Conservation (phyloP, 2,329 filamentous ascomycete species). For the Ceratocystis smalleyi region DNA sequence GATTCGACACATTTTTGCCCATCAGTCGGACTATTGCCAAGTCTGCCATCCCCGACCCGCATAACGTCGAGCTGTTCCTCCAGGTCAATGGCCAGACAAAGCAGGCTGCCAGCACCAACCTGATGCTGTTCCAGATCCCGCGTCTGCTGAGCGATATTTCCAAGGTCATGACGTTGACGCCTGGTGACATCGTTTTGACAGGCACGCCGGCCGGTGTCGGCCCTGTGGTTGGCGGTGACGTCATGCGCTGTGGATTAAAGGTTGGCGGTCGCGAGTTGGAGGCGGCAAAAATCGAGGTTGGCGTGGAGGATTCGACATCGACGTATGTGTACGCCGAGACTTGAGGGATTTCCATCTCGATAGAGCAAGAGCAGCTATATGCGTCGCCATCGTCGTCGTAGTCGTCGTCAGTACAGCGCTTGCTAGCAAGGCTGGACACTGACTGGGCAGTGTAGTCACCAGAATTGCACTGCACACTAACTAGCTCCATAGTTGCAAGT, state of each 20-base stretch:
- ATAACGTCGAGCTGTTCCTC: slow-evolving; percentile 74
- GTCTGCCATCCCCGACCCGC: slow-evolving; percentile 65
- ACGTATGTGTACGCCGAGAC: slow-evolving; percentile 65
- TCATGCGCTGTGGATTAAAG: slow-evolving; percentile 70
- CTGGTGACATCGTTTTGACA: slow-evolving; percentile 87
- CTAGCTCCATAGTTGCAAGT: background rate
- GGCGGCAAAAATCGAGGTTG: slow-evolving; percentile 70
- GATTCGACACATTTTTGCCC: slow-evolving; percentile 93
- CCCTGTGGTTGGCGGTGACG: slow-evolving; percentile 66
- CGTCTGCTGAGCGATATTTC: slow-evolving; percentile 81
- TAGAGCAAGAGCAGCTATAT: background rate
- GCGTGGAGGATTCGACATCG: slow-evolving; percentile 62
- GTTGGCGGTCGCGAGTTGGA: slow-evolving; percentile 69
- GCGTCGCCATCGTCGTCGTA: background rate
- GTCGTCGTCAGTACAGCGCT: background rate
- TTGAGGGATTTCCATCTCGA: slow-evolving; percentile 24
- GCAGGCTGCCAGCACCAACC: slow-evolving; percentile 76
- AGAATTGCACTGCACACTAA: background rate
- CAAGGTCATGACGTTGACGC: slow-evolving; percentile 82
- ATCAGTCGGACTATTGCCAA: slow-evolving; percentile 71
- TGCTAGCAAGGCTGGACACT: background rate
- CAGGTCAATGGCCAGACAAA: slow-evolving; percentile 63
- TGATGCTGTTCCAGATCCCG: slow-evolving; percentile 90
- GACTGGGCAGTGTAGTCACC: background rate
- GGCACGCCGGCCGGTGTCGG: slow-evolving; percentile 95